Conservation (phyloP, 1,284 basidiomycete genomes). For the Trichosporon faecale region DNA sequence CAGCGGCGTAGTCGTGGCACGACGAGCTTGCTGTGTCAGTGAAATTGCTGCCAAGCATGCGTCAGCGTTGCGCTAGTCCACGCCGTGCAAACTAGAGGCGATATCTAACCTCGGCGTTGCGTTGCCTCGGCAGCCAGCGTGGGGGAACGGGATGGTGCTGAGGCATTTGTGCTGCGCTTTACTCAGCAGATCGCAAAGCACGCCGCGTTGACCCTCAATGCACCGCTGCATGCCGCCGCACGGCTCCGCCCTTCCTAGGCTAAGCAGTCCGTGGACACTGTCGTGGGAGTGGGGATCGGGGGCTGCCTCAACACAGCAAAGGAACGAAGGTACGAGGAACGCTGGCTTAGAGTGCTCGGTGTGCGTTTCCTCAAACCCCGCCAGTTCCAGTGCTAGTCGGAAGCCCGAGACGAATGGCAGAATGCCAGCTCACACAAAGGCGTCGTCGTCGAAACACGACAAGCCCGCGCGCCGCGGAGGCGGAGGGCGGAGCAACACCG, state of each 20-base stretch:
- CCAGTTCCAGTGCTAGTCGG: background rate
- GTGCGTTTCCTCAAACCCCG: background rate
- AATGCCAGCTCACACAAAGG: too few relatives aligned
- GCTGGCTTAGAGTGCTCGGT: background rate
- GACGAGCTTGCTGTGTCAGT: background rate
- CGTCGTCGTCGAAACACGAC: background rate
- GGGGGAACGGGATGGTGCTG: too few relatives aligned
- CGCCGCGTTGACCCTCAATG: too few relatives aligned
- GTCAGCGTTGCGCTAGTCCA: background rate
- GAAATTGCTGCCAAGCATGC: background rate
- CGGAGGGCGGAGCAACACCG: background rate
- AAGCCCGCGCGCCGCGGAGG: background rate
- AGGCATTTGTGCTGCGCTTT: background rate
- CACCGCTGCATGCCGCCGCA: background rate
- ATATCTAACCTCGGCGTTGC: background rate
- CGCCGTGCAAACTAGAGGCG: background rate
- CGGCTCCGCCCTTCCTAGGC: background rate
- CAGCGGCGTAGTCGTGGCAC: background rate
- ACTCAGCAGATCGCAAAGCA: background rate
- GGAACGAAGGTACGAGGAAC: background rate
- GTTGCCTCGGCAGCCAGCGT: background rate
- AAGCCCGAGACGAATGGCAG: background rate
- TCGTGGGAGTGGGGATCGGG: conserved; percentile 2
- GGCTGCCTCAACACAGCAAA: background rate
- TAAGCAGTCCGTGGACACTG: background rate